A percentile compares a stretch with the other conserved stretches of the same genome.
phyloP scores from a whole-genome alignment of 2,329 filamentous ascomycete genomes.

The Aspergillus sp. region DNA sequence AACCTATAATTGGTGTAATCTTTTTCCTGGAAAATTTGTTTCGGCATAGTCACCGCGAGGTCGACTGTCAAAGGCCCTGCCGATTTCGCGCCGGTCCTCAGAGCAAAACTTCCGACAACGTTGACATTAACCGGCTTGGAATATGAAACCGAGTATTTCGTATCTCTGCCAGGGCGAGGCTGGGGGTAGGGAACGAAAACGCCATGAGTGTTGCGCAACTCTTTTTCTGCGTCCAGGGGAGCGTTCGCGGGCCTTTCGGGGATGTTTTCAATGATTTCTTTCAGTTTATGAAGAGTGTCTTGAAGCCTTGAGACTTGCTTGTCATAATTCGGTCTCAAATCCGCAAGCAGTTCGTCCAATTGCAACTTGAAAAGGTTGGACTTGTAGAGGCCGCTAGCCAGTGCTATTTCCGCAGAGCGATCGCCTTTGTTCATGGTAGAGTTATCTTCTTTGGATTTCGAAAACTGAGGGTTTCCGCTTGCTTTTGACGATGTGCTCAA shows the following conservation, averaged over 20 bases:
- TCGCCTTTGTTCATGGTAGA: constrained; percentile 18
- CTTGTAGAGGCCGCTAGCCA: constrained; percentile 58
- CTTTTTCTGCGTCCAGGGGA: constrained; percentile 65
- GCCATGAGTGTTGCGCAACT: constrained; percentile 64
- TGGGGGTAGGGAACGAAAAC: constrained; percentile 80
- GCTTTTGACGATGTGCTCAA: constrained; percentile 38
- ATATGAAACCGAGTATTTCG: constrained; percentile 79
- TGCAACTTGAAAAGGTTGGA: constrained; percentile 68
- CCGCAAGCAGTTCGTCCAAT: constrained; percentile 61
- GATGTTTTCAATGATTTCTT: constrained; percentile 57
- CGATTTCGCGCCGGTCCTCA: constrained; percentile 69
- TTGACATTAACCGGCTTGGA: constrained; percentile 75
- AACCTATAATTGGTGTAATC: constrained; percentile 92
- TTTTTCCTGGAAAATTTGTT: constrained; percentile 81
- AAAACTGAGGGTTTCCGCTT: constrained; percentile 25
- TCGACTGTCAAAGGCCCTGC: constrained; percentile 63
- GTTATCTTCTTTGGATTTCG: constrained; percentile 13
- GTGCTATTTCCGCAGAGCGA: constrained; percentile 35
- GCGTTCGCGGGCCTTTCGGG: constrained; percentile 50
- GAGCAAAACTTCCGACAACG: constrained; percentile 82
- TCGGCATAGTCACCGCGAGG: constrained; percentile 83
- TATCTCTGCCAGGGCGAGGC: constrained; percentile 72
- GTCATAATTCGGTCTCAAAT: constrained; percentile 59
- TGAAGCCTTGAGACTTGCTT: constrained; percentile 56
- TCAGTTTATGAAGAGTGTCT: constrained; percentile 54